These are phyloP conservation scores for Harrya chromipes DNA, from an alignment of 768 basidiomycete genomes.

Conservation along the genomic window DNA sequence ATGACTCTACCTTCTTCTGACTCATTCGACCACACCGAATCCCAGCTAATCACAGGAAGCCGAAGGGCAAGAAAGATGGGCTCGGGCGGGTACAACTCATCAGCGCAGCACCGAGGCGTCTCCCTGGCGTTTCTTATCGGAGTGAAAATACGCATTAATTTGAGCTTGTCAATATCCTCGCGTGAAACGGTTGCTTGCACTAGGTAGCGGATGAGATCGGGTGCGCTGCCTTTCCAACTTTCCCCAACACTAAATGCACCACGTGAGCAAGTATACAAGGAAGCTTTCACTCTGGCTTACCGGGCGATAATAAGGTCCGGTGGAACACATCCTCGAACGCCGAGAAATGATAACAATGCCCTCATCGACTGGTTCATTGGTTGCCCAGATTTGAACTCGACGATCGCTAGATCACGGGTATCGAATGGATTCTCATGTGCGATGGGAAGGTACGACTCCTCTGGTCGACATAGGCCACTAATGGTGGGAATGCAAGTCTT, in stretches of 20 bases:
- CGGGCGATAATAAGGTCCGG: constrained; percentile 84
- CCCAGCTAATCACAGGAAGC: constrained; percentile 86
- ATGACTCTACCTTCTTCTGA: constrained; percentile 73
- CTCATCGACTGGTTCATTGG: constrained; percentile 64
- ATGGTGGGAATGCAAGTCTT: constrained; percentile 45
- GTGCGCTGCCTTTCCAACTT: constrained; percentile 74
- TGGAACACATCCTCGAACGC: constrained; percentile 88
- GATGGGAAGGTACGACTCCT: constrained; percentile 74
- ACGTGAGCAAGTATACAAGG: constrained; percentile 1
- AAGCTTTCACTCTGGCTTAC: constrained; percentile 32
- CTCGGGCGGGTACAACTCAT: constrained; percentile 79
- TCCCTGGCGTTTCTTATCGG: constrained; percentile 30
- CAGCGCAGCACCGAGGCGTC: constrained; percentile 51
- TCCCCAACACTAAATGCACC: constrained; percentile 54
- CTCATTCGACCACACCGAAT: constrained; percentile 57
- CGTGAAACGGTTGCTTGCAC: constrained; percentile 58
- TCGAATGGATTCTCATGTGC: constrained; percentile 70
- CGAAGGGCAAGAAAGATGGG: constrained; percentile 65
- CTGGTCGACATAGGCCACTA: constrained; percentile 63
- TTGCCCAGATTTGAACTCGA: constrained; percentile 59
- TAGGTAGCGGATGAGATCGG: constrained; percentile 81
- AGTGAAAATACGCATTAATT: constrained; percentile 68
- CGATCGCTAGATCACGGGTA: constrained; percentile 65
- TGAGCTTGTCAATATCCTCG: constrained; percentile 51
- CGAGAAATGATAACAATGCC: constrained; percentile 58